Percentiles rank a stretch among this genome's conserved stretches.
These are phyloP conservation scores for Ustilago curta DNA, from an alignment of 1,284 basidiomycete genomes.

Conservation along the genomic window DNA sequence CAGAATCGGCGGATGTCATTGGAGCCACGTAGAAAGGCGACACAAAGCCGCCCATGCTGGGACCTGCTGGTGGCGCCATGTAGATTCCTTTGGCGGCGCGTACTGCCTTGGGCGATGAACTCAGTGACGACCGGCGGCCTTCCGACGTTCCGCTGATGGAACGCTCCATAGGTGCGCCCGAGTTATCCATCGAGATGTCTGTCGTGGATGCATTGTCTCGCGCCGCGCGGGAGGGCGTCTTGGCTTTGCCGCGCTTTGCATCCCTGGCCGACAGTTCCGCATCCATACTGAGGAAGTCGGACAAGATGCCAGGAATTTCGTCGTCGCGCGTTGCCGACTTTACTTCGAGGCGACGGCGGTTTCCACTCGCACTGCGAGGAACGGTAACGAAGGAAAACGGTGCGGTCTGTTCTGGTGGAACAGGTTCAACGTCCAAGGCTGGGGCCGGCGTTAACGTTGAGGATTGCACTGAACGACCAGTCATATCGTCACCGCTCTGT, in stretches of 20 bases:
- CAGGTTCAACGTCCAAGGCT: not conserved
- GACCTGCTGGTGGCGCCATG: slow-evolving; percentile 37
- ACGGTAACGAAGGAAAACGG: slow-evolving; percentile 6
- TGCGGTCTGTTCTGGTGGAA: not conserved
- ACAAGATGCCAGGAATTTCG: slow-evolving; percentile 34
- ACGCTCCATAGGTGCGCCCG: slow-evolving; percentile 14
- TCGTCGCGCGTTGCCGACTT: slow-evolving; percentile 40
- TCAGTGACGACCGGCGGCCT: slow-evolving; percentile 27
- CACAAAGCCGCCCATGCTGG: slow-evolving; percentile 43
- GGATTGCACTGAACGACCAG: not conserved
- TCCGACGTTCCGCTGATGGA: slow-evolving; percentile 32
- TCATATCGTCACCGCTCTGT: not conserved
- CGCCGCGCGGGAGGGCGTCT: slow-evolving; percentile 3
- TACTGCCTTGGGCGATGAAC: slow-evolving; percentile 29
- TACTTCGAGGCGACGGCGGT: slow-evolving; percentile 30
- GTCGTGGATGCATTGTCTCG: slow-evolving; percentile 1
- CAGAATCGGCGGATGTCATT: slow-evolving; percentile 40
- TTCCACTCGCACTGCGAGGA: slow-evolving; percentile 6
- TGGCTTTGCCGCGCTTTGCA: slow-evolving; percentile 12
- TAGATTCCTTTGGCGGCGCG: slow-evolving; percentile 41
- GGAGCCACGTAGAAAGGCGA: slow-evolving; percentile 53
- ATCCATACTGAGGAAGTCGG: slow-evolving; percentile 47
- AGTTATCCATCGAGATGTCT: not conserved
- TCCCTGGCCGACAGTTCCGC: slow-evolving; percentile 15
- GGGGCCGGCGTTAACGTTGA: not conserved